phyloP scores from a whole-genome alignment of 1,139 yeast genomes.

The Zygosaccharomyces sapae region DNA sequence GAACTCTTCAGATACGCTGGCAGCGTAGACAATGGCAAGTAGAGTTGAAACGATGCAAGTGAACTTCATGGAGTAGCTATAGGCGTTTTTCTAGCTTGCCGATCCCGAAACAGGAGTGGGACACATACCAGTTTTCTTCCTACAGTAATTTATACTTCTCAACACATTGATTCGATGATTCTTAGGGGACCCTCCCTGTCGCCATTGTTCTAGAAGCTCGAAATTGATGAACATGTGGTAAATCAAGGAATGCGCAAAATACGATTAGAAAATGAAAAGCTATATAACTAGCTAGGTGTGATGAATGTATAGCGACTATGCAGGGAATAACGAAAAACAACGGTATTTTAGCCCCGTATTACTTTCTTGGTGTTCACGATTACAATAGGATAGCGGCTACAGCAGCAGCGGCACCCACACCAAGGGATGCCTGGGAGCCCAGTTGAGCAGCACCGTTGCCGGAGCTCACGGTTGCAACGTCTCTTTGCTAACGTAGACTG shows the following conservation, averaged over 20 bases:
- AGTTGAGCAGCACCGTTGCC: slow-evolving; percentile 9
- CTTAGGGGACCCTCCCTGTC: no score
- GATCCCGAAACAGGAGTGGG: neutral
- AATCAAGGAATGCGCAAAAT: no score
- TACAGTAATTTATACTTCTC: no score
- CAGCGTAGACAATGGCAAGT: neutral
- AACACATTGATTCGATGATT: no score
- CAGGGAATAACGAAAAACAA: no score
- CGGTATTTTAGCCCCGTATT: slow-evolving; percentile 1
- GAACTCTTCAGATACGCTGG: neutral
- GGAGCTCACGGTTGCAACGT: neutral
- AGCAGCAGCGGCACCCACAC: slow-evolving; percentile 22
- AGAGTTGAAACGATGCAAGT: neutral
- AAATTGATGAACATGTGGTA: no score
- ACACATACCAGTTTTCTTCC: neutral
- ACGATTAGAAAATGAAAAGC: no score
- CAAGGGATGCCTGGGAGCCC: slow-evolving; percentile 18
- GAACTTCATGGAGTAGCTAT: neutral
- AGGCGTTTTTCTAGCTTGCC: neutral
- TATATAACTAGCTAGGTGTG: no score
- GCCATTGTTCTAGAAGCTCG: no score
- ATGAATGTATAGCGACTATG: no score
- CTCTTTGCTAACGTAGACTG: slow-evolving; percentile 21
- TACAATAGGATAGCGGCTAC: slow-evolving; percentile 20
- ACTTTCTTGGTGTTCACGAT: slow-evolving; percentile 11